Percentiles rank a stretch among this genome's conserved stretches.
phyloP scores from a whole-genome alignment of 2,329 filamentous ascomycete genomes.

The Ceratocystis variospora region DNA sequence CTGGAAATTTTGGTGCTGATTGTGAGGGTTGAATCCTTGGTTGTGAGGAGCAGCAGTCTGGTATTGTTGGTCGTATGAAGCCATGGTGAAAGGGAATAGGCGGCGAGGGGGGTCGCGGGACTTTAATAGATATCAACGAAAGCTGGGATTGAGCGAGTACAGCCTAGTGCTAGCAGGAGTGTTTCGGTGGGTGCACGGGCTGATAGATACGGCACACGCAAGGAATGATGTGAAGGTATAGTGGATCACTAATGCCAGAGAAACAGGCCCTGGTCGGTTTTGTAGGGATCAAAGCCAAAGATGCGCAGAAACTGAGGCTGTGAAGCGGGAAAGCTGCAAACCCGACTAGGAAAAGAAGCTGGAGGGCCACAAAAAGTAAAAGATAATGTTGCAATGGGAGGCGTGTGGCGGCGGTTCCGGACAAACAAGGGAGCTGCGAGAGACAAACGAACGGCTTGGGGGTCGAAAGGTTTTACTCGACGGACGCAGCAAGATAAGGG shows the following conservation, averaged over 20 bases:
- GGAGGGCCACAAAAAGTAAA: not conserved
- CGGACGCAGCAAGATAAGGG: conserved; percentile 2
- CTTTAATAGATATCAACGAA: conserved; percentile 15
- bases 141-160: not conserved
- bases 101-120: conserved; percentile 15
- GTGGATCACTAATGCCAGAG: conserved; percentile 15
- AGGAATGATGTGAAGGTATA: conserved; percentile 11
- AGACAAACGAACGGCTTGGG: conserved; percentile 1
- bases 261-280: conserved; percentile 10
- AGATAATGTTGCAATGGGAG: not conserved
- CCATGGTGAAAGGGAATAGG: conserved; percentile 11
- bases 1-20: conserved; percentile 17
- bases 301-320: not conserved
- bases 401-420: conserved; percentile 7
- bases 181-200: conserved; percentile 15
- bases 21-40: conserved; percentile 20
- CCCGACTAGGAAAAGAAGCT: not conserved
- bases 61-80: conserved; percentile 17
- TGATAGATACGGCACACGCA: conserved; percentile 16
- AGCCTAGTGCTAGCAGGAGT: not conserved
- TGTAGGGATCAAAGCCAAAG: conserved; percentile 5
- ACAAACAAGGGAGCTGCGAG: conserved; percentile 6
- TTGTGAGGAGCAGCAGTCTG: conserved; percentile 10
- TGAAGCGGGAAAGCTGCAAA: not conserved
- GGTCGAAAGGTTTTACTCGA: not conserved